Base-by-base conservation (phyloP, 2,329 filamentous ascomycete species). In the Leptographium procerum region DNA sequence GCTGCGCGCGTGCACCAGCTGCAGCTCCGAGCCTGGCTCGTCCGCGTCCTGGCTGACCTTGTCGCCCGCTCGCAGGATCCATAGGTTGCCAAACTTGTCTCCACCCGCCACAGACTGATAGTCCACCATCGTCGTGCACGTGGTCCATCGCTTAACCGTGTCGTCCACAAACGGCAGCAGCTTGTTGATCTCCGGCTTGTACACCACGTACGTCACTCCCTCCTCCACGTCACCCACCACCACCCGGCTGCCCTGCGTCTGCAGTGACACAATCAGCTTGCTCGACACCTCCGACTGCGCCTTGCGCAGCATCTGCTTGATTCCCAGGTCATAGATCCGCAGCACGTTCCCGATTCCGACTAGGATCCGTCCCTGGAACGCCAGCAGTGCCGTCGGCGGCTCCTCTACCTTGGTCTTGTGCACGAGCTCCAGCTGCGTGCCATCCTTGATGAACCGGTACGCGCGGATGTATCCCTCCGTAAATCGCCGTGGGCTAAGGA, bases 41-140 rank as follows among this genome's bases (percentile, higher is more conserved):
- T 99, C 94, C 0, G 91, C 88, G 69, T 95, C 89, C 64, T 91
- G 86, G 43, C 89, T 95, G 9, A 87, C 85, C 70, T 95, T 94
- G 61, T 85, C 77, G 0, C 92, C 91, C 66, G 89, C 94, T 53
- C 94, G 87, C 33, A 99, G 79, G 51, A 99, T 82, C 86, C 91
- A 99, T 19, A 99, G 73, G 66, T 99, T 99, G 61, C 94, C 95
- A 64, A 99, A 99, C 69, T 96, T 97, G 75, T 99, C 94, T 40
- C 92, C 92, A 40, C 92, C 94, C 3, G 91, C 91, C 28, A 89
- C 85, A 1, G 94, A 95, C 70, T 99, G 94, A 71, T 99, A 99
- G 72, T 99, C 94, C 2, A 97, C 86, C 90, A 99, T 96, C 3
- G 91, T 82, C 1, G 88, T 87, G 64, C 88, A 88, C 0, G 90